phyloP scores from a whole-genome alignment of 805 yeast species.

The Pichia manshurica region DNA sequence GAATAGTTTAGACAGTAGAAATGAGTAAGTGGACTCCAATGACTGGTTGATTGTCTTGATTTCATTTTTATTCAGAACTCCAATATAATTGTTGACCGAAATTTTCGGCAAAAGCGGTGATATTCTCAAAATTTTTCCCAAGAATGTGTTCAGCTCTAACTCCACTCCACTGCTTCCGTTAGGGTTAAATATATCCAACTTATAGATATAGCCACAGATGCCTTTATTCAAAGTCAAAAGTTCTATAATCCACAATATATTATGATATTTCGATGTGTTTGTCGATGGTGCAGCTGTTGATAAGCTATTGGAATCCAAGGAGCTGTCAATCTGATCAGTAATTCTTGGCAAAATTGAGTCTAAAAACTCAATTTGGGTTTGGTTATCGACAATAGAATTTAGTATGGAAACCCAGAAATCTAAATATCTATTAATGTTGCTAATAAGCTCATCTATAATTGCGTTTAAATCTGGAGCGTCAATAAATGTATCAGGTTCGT shows the following conservation, averaged over 20 bases:
- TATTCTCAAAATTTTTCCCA: constrained; percentile 72
- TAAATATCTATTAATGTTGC: constrained; percentile 29
- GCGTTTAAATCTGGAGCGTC: constrained; percentile 33
- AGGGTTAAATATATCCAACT: constrained; percentile 49
- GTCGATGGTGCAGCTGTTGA: neutral
- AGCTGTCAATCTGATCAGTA: constrained; percentile 31
- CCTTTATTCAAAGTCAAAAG: constrained; percentile 51
- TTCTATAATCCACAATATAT: constrained; percentile 51
- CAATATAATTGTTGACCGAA: constrained; percentile 41
- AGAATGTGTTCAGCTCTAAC: constrained; percentile 54
- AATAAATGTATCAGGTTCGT: constrained; percentile 57
- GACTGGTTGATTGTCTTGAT: constrained; percentile 50
- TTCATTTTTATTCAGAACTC: constrained; percentile 35
- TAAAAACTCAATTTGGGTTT: constrained; percentile 53
- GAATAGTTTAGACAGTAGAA: constrained; percentile 58
- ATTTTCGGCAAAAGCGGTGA: constrained; percentile 64
- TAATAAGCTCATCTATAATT: constrained; percentile 24
- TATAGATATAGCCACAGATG: constrained; percentile 56
- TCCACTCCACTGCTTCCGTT: constrained; percentile 41
- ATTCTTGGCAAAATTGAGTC: constrained; percentile 45
- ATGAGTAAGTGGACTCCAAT: constrained; percentile 56
- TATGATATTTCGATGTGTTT: constrained; percentile 40
- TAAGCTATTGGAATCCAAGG: constrained; percentile 28
- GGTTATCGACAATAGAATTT: constrained; percentile 59
- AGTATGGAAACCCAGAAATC: constrained; percentile 51